Percentiles rank a stretch among this genome's conserved stretches.
These are phyloP conservation scores for Agapanthus africanus DNA, from an alignment of 106 monocot genomes.

Conservation along the genomic window DNA sequence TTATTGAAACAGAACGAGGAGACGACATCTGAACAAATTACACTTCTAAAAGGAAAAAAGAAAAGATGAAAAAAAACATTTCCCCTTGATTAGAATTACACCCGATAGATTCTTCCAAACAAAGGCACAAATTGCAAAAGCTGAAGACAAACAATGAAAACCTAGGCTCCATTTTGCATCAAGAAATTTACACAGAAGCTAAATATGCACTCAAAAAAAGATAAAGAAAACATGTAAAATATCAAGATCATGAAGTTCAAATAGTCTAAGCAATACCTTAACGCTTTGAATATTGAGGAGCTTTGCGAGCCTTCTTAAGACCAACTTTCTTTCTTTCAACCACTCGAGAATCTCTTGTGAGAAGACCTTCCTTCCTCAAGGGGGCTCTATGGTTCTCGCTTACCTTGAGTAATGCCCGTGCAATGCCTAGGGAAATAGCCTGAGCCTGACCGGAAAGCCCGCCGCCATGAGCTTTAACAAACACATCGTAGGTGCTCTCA, in stretches of 20 bases:
- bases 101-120: too few species aligned
- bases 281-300: slow-evolving; percentile 93
- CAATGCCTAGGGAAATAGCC: slow-evolving; percentile 85
- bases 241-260: not conserved
- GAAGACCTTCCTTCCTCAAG: slow-evolving; percentile 72
- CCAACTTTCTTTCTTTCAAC: slow-evolving; percentile 98
- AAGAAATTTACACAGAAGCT: too few species aligned
- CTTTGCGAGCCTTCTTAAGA: slow-evolving; percentile 86
- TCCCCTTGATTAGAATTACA: too few species aligned
- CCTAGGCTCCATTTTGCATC: too few species aligned
- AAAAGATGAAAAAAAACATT: too few species aligned
- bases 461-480: slow-evolving; percentile 89
- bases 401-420: slow-evolving; percentile 85
- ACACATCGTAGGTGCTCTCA: slow-evolving; percentile 80
- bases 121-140: too few species aligned
- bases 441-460: slow-evolving; percentile 95
- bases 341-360: slow-evolving; percentile 80
- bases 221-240: too few species aligned
- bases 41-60: too few species aligned
- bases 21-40: too few species aligned
- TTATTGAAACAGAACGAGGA: too few species aligned
- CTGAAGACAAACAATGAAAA: too few species aligned
- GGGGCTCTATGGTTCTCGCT: slow-evolving; percentile 67
- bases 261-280: slow-evolving; percentile 17
- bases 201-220: too few species aligned